Evolutionary conservation across 2,329 filamentous ascomycete genomes (phyloP).

Genomic region (Aspergillus tamarii): DNA sequence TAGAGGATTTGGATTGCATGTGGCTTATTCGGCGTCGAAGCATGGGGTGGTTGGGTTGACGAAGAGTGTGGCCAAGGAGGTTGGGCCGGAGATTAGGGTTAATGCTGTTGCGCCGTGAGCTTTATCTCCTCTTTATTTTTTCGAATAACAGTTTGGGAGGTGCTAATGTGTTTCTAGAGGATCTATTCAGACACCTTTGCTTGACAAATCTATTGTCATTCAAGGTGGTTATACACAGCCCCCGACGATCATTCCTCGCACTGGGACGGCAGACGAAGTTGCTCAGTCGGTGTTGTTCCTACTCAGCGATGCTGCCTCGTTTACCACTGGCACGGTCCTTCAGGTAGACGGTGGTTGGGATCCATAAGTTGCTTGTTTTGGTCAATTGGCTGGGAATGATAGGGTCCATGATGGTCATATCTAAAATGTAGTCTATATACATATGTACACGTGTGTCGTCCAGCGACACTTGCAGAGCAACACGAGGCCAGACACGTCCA

Average conservation of each 20-base stretch:
- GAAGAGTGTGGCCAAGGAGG: slow-evolving; percentile 43
- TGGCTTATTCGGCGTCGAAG: slow-evolving; percentile 40
- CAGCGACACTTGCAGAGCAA: not conserved
- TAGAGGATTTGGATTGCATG: slow-evolving; percentile 35
- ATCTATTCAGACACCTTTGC: slow-evolving; percentile 37
- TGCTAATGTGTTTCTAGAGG: slow-evolving; percentile 25
- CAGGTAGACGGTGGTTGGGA: slow-evolving; percentile 53
- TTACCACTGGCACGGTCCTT: slow-evolving; percentile 51
- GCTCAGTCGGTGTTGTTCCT: slow-evolving; percentile 54
- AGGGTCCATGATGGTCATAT: not conserved
- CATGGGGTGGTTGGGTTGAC: slow-evolving; percentile 40
- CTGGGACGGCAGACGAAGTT: slow-evolving; percentile 38
- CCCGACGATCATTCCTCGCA: slow-evolving; percentile 30
- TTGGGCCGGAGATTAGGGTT: slow-evolving; percentile 39
- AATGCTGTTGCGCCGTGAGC: slow-evolving; percentile 50
- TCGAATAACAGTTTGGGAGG: no score
- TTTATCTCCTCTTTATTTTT: not conserved
- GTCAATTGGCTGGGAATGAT: not conserved
- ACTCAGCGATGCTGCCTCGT: slow-evolving; percentile 50
- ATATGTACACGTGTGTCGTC: not conserved
- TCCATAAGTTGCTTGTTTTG: slow-evolving; percentile 16
- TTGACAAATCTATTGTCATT: slow-evolving; percentile 31
- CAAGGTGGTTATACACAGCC: slow-evolving; percentile 21
- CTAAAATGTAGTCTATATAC: not conserved
- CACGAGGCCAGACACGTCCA: not conserved